These are phyloP conservation scores for Diacronema lutheri DNA, from an alignment of 78 protist species.

Conservation along the genomic window DNA sequence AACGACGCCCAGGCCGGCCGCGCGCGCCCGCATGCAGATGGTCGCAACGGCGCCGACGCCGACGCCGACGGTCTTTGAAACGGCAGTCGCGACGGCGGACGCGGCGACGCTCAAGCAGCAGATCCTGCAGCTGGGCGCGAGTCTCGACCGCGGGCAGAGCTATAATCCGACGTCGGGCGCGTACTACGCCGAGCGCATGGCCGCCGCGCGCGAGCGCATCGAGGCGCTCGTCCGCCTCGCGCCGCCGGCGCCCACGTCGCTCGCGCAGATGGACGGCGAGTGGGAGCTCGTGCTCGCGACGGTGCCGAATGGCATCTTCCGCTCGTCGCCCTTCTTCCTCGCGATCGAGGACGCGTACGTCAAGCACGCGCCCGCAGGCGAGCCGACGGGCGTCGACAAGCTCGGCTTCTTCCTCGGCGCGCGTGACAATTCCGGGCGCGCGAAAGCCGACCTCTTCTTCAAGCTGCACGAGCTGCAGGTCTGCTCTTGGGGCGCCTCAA, in stretches of 20 bases:
- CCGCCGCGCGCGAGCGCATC: not conserved
- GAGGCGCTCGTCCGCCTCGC: not conserved
- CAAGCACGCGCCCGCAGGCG: not conserved
- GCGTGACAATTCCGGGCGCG: not conserved
- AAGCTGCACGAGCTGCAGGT: slow-evolving; percentile 32
- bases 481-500: not conserved
- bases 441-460: slow-evolving; percentile 28
- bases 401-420: not conserved
- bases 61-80: too few relatives aligned
- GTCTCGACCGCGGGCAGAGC: slow-evolving; percentile 19
- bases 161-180: not conserved
- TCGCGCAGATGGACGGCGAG: slow-evolving; percentile 11
- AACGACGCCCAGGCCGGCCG: too few relatives aligned
- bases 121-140: not conserved
- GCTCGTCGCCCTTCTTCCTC: slow-evolving; percentile 36
- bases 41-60: too few relatives aligned
- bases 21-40: too few relatives aligned
- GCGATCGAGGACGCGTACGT: slow-evolving; percentile 25
- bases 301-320: slow-evolving; percentile 16
- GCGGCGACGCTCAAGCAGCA: not conserved
- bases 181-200: not conserved
- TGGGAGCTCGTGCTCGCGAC: slow-evolving; percentile 29
- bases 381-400: not conserved
- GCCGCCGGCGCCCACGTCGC: slow-evolving; percentile 16
- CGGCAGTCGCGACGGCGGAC: too few relatives aligned